Base-by-base conservation (phyloP, 2,329 filamentous ascomycete species). In the Graphilbum fragrans region DNA sequence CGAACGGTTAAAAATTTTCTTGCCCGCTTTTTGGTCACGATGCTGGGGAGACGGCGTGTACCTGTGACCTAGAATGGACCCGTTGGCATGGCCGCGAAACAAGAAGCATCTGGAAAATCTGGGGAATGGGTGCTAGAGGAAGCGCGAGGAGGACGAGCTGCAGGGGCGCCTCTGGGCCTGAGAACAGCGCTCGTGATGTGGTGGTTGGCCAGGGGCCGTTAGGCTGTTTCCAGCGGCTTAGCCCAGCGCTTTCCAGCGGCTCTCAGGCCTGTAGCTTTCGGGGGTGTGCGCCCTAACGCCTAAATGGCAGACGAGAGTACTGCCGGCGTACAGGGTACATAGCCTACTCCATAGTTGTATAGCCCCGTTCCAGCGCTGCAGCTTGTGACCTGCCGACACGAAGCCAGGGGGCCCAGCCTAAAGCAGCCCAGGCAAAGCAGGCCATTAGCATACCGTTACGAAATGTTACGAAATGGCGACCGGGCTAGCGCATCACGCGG, bases 401-500 rank as follows among this genome's bases (percentile, higher is more conserved):
- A n/a, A n/a, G n/a, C n/a, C n/a, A n/a, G n/a, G n/a, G n/a, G n/a
- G n/a, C n/a, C n/a, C n/a, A n/a, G n/a, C n/a, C n/a, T n/a, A n/a
- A n/a, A n/a, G n/a, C n/a, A n/a, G 25, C 25, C 25, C 25, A 29
- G 25, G 25, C 25, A 29, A n/a, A 31, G 27, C 19, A n/a, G 31
- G 12, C 35, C 38, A 44, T 47, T 48, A 48, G 41, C 49, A 53
- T 52, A 44, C 42, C n/a, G n/a, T n/a, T n/a, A n/a, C n/a, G n/a
- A n/a, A n/a, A n/a, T 42, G 46, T 53, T 53, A 53, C 51, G 46
- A 49, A 48, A 53, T 51, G 48, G 52, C 46, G 43, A 35, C 41
- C 34, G 23, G 35, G 31, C 18, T 45, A 42, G 41, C 39, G 43
- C 39, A 48, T 52, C 51, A 53, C 50, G 45, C 45, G 51, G 46